Conservation (phyloP, 768 basidiomycete genomes). For the Paxillus rubicundulus region DNA sequence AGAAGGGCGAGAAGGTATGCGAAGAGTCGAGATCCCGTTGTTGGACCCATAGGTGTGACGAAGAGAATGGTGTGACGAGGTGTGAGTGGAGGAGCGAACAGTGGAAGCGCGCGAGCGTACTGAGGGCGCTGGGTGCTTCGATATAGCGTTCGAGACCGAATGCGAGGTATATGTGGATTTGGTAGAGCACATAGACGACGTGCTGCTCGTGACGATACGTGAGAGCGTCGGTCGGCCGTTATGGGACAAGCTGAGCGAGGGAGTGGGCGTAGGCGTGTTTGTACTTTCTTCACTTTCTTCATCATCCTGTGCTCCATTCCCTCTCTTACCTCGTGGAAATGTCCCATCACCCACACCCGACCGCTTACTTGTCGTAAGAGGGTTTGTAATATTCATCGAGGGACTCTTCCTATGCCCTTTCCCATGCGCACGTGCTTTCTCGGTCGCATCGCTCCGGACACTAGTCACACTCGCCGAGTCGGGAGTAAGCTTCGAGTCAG, state of each 20-base stretch:
- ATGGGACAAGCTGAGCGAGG: constrained; percentile 2
- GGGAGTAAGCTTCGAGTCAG: constrained; percentile 75
- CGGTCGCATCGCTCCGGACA: constrained; percentile 21
- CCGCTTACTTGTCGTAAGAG: constrained; percentile 3
- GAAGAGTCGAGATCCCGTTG: constrained; percentile 28
- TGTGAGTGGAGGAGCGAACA: constrained; percentile 26
- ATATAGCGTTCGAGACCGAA: not conserved
- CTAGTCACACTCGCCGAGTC: constrained; percentile 31
- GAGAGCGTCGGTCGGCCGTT: constrained; percentile 27
- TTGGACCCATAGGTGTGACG: constrained; percentile 13
- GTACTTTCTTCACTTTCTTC: constrained; percentile 11
- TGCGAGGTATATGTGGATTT: constrained; percentile 7
- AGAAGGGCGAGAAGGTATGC: constrained; percentile 30
- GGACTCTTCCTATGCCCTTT: constrained; percentile 24
- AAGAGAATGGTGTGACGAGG: constrained; percentile 9
- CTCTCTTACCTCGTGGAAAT: not conserved
- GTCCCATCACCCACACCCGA: not conserved
- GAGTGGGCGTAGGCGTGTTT: constrained; percentile 5
- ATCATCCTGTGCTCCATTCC: constrained; percentile 6
- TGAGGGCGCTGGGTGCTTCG: constrained; percentile 16
- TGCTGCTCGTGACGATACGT: constrained; percentile 26
- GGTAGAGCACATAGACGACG: constrained; percentile 23
- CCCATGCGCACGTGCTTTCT: constrained; percentile 20
- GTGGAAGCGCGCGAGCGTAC: constrained; percentile 18
- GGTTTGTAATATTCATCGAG: constrained; percentile 12